Conservation (phyloP, 108 stramenopile genomes). For the Discostella stelligeroides region DNA sequence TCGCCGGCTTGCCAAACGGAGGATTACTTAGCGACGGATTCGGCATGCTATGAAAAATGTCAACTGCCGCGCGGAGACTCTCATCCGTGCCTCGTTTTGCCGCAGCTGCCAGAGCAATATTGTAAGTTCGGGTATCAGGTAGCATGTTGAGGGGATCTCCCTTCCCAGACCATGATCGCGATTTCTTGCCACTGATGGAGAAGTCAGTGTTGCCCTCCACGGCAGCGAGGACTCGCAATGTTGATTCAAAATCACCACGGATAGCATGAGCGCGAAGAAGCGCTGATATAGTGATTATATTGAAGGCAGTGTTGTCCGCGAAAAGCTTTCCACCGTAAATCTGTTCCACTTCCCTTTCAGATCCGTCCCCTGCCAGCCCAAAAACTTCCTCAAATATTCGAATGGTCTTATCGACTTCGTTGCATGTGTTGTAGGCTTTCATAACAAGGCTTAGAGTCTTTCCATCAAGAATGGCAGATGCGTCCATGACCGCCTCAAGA, state of each 20-base stretch:
- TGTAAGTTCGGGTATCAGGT: slow-evolving; percentile 76
- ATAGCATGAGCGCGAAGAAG: slow-evolving; percentile 76
- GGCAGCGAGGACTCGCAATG: slow-evolving; percentile 69
- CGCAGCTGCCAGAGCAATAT: slow-evolving; percentile 78
- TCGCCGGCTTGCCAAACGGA: slow-evolving; percentile 43
- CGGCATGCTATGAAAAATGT: slow-evolving; percentile 69
- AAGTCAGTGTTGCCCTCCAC: slow-evolving; percentile 66
- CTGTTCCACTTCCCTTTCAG: slow-evolving; percentile 34
- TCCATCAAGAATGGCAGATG: slow-evolving; percentile 67
- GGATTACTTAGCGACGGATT: slow-evolving; percentile 43
- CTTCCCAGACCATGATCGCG: slow-evolving; percentile 73
- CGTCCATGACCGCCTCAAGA: slow-evolving; percentile 77
- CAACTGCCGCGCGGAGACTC: slow-evolving; percentile 57
- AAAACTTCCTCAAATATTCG: slow-evolving; percentile 76
- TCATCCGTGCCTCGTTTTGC: slow-evolving; percentile 58
- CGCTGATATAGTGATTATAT: slow-evolving; percentile 72
- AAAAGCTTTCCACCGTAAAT: slow-evolving; percentile 37
- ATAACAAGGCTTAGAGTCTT: slow-evolving; percentile 76
- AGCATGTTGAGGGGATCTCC: slow-evolving; percentile 60
- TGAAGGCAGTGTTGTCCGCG: slow-evolving; percentile 63
- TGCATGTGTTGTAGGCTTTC: slow-evolving; percentile 73
- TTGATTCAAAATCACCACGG: slow-evolving; percentile 59
- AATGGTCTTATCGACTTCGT: slow-evolving; percentile 63
- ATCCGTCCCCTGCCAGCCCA: slow-evolving; percentile 69
- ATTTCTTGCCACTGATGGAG: slow-evolving; percentile 44